phyloP scores from a whole-genome alignment of 805 yeast genomes.

The Saccharomycopsis amapae region DNA sequence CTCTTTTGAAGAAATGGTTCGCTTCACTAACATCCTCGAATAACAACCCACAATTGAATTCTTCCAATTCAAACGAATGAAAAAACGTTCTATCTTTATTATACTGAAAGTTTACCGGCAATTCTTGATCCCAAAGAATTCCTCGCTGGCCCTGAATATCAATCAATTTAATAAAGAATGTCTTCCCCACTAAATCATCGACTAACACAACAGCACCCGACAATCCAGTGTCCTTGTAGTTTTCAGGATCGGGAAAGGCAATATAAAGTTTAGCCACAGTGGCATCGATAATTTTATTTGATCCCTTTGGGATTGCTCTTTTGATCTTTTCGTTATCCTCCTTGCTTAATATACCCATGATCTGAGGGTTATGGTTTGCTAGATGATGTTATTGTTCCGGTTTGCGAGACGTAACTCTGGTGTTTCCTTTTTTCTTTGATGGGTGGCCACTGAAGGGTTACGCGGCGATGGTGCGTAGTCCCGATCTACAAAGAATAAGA shows the following conservation, averaged over 20 bases:
- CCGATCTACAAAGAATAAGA: no score
- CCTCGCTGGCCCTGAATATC: slow-evolving; percentile 75
- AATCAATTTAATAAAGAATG: slow-evolving; percentile 82
- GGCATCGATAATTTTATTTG: slow-evolving; percentile 84
- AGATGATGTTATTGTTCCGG: no score
- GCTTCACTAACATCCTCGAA: slow-evolving; percentile 91
- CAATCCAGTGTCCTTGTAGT: slow-evolving; percentile 85
- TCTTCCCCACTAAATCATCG: slow-evolving; percentile 91
- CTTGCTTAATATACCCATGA: slow-evolving; percentile 37
- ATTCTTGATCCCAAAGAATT: slow-evolving; percentile 95
- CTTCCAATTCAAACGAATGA: slow-evolving; percentile 91
- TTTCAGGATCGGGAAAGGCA: slow-evolving; percentile 75
- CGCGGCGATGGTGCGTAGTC: no score
- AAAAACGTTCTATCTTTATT: slow-evolving; percentile 92
- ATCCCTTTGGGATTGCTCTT: slow-evolving; percentile 78
- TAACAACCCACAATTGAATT: slow-evolving; percentile 75
- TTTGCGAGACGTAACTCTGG: no score
- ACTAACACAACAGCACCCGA: slow-evolving; percentile 82
- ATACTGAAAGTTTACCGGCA: slow-evolving; percentile 81
- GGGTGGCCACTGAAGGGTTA: no score
- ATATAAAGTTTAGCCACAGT: slow-evolving; percentile 85
- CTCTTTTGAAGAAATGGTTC: slow-evolving; percentile 72
- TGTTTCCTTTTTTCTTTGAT: no score
- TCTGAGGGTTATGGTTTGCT: neutral
- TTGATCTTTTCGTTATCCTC: slow-evolving; percentile 85